A percentile compares a stretch with the other conserved stretches of the same genome.
phyloP scores from a whole-genome alignment of 768 basidiomycete species.

The Hypholoma fasciculare region DNA sequence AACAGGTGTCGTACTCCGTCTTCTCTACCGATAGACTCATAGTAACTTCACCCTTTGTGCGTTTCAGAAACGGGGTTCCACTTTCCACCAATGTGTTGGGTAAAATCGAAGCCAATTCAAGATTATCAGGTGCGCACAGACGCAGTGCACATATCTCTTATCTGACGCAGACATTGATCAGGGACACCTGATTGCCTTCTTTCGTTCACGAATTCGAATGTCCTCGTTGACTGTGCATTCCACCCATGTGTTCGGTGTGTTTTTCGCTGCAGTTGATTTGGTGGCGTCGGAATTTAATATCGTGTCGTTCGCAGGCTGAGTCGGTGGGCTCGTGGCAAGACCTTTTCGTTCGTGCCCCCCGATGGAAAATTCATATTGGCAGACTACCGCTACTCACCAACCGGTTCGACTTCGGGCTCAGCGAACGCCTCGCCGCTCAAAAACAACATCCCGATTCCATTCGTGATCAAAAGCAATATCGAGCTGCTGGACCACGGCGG shows the following conservation, averaged over 20 bases:
- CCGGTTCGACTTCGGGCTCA: constrained; percentile 29
- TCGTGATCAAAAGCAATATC: constrained; percentile 49
- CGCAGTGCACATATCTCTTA: not conserved
- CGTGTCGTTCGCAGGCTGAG: constrained; percentile 51
- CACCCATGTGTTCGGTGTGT: constrained; percentile 90
- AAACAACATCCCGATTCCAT: constrained; percentile 52
- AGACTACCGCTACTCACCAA: constrained; percentile 73
- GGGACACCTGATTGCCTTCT: constrained; percentile 90
- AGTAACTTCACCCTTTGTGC: constrained; percentile 1
- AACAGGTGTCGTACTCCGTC: constrained; percentile 55
- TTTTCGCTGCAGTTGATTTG: not conserved
- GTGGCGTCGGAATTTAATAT: not conserved
- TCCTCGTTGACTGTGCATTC: constrained; percentile 79
- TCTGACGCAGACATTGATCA: constrained; percentile 24
- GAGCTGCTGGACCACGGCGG: constrained; percentile 46
- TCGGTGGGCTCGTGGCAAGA: constrained; percentile 75
- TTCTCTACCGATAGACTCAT: not conserved
- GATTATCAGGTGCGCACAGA: constrained; percentile 63
- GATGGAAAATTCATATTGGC: constrained; percentile 86
- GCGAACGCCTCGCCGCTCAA: constrained; percentile 22
- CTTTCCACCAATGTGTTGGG: constrained; percentile 73
- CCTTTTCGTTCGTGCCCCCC: constrained; percentile 90
- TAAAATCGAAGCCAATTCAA: constrained; percentile 73
- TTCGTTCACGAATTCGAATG: constrained; percentile 72
- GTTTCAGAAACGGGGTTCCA: constrained; percentile 64